Evolutionary conservation across 371 early-diverging fungal genomes (phyloP).

Genomic region (Chytridiales sp.): DNA sequence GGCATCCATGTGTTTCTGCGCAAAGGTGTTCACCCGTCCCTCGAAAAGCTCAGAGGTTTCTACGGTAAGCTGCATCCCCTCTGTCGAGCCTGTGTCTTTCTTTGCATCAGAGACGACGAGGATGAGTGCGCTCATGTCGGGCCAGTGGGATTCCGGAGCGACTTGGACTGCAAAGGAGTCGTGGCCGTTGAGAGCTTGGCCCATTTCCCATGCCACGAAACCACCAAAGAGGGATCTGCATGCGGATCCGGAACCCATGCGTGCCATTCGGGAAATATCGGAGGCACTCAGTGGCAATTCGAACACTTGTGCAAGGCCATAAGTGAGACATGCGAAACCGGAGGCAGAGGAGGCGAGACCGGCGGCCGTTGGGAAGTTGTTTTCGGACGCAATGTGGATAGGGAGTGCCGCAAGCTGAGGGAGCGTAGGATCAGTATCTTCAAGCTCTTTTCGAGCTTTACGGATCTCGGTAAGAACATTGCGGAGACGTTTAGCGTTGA

Average conservation of each 20-base stretch:
- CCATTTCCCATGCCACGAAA: constrained; percentile 96
- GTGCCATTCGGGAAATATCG: constrained; percentile 88
- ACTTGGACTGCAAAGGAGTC: constrained; percentile 91
- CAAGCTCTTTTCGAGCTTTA: constrained; percentile 58
- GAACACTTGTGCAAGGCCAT: constrained; percentile 77
- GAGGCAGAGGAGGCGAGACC: constrained; percentile 99
- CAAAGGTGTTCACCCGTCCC: constrained; percentile 77
- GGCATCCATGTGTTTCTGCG: constrained; percentile 82
- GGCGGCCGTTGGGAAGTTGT: constrained; percentile 99
- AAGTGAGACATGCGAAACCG: constrained; percentile 94
- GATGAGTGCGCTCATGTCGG: constrained; percentile 91
- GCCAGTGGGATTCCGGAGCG: constrained; percentile 90
- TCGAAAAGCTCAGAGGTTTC: constrained; percentile 84
- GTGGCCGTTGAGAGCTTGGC: constrained; percentile 68
- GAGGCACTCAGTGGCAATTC: constrained; percentile 56
- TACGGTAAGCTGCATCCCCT: constrained; percentile 97
- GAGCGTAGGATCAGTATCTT: constrained; percentile 39
- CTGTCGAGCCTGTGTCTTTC: constrained; percentile 90
- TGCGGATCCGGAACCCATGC: constrained; percentile 96
- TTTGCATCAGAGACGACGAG: constrained; percentile 89
- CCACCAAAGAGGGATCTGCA: constrained; percentile 97
- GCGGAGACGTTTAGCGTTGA: constrained; percentile 76
- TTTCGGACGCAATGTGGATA: constrained; percentile 86
- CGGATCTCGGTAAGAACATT: constrained; percentile 84
- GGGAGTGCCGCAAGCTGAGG: constrained; percentile 37